Evolutionary conservation across 2,329 filamentous ascomycete genomes (phyloP), one percentile per base, ranked within the genome.

Genomic region (Nothophaeocryptopus gaeumannii): DNA sequence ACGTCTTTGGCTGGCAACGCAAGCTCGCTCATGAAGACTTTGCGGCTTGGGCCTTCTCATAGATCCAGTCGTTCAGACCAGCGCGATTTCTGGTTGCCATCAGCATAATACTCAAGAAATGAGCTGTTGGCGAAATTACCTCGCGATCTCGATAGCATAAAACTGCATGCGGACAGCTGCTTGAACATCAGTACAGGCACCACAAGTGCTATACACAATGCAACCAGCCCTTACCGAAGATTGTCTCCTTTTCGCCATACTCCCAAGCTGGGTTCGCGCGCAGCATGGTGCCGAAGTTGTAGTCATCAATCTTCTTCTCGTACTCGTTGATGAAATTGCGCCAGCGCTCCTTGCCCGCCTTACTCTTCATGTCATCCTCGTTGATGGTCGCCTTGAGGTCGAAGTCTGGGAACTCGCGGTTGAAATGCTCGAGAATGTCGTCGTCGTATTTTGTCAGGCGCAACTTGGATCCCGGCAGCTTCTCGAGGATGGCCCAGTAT

Each of bases 351-450:
- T 99, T 99, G 68, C 92, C 92, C 11, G 77, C 73, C 76, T 95
- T 95, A 80, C 89, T 96, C 84, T 99, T 99, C 92, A 99, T 96
- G 63, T 88, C 79, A 61, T 96, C 86, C 75, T 99, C 93, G 68
- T 95, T 73, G 58, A 99, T 85, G 9, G 86, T 87, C 36, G 75
- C 83, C 13, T 84, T 80, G 1, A 90, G 83, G 71, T 99, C 88
- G 66, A 96, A 95, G 29, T 97, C 93, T 58, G 93, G 93, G 65
- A 99, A 97, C 43, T 89, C 88, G 58, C 78, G 77, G 71, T 84
- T 84, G 63, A 99, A 87, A 72, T 96, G 89, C 59, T 88, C 86
- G 72, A 88, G 84, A 71, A 99, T 99, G 38, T 96, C 90, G 69
- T 97, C 86, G 74, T 99, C 93, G 64, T 95, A 81, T 75, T 92